Conservation (phyloP, 2,329 filamentous ascomycete genomes). For the Arthrinium phaeospermum region DNA sequence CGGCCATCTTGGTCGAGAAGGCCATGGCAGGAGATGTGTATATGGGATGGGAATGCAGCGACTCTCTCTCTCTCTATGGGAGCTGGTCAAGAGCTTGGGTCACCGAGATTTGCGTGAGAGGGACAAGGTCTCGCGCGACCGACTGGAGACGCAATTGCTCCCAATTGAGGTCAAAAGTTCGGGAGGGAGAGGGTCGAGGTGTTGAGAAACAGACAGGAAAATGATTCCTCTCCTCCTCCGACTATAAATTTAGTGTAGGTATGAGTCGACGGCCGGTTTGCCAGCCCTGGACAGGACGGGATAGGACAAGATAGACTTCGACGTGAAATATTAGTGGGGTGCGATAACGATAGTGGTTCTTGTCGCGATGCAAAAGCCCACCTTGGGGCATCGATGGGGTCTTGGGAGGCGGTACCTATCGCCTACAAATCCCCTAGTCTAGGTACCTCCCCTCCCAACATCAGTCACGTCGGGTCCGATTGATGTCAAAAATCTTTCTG, state of each 20-base stretch:
- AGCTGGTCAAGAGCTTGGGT: slow-evolving; percentile 18
- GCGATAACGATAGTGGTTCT: slow-evolving; percentile 24
- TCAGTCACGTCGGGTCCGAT: slow-evolving; percentile 3
- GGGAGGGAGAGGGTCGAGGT: slow-evolving; percentile 5
- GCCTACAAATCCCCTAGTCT: neutral
- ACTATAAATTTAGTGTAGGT: slow-evolving; percentile 22
- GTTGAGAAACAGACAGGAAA: slow-evolving; percentile 18
- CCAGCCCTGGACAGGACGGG: neutral
- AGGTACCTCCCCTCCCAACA: neutral
- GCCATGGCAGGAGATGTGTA: slow-evolving; percentile 29
- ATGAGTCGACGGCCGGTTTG: slow-evolving; percentile 21
- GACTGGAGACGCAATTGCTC: slow-evolving; percentile 15
- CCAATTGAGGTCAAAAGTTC: neutral
- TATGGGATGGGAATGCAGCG: neutral
- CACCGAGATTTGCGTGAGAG: slow-evolving; percentile 9
- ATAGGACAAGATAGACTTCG: slow-evolving; percentile 11
- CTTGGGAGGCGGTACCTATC: neutral
- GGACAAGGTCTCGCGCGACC: slow-evolving; percentile 11
- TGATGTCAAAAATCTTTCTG: slow-evolving; percentile 14
- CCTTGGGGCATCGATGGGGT: too few relatives aligned
- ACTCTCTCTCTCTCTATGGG: neutral
- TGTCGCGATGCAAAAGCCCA: neutral
- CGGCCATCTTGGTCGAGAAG: slow-evolving; percentile 51
- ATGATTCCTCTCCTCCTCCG: neutral
- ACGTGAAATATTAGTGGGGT: slow-evolving; percentile 23